Evolutionary conservation across 2,329 filamentous ascomycete genomes (phyloP).

Genomic region (Paramyrothecium roridum): DNA sequence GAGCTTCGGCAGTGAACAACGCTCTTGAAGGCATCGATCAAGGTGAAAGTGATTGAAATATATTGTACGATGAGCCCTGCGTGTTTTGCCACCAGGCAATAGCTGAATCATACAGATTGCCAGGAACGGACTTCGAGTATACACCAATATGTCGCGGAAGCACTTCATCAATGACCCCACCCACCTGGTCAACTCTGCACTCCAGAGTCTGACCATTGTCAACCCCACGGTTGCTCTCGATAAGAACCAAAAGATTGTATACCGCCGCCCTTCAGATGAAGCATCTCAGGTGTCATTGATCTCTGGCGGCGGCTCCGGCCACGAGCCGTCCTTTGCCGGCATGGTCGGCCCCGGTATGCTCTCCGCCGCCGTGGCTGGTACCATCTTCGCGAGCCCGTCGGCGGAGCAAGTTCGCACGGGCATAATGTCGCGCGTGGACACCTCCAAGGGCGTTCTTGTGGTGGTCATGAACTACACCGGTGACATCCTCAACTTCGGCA

Average conservation of each 20-base stretch:
- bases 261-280: slow-evolving; percentile 57
- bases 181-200: slow-evolving; percentile 72
- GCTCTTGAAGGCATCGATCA: no score
- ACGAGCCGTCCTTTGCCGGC: slow-evolving; percentile 83
- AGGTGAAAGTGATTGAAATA: no score
- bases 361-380: slow-evolving; percentile 78
- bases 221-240: slow-evolving; percentile 85
- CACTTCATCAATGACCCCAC: slow-evolving; percentile 88
- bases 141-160: slow-evolving; percentile 55
- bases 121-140: neutral
- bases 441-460: slow-evolving; percentile 74
- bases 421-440: slow-evolving; percentile 70
- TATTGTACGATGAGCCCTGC: no score
- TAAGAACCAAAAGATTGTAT: slow-evolving; percentile 76
- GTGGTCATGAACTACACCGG: slow-evolving; percentile 95
- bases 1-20: no score
- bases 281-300: slow-evolving; percentile 74
- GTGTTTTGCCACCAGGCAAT: no score
- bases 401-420: slow-evolving; percentile 79
- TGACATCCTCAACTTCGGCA: slow-evolving; percentile 86
- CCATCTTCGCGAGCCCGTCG: slow-evolving; percentile 79
- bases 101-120: no score
- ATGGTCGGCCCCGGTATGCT: slow-evolving; percentile 83
- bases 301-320: slow-evolving; percentile 84
- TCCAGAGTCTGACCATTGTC: slow-evolving; percentile 73